phyloP scores from a whole-genome alignment of 2,329 filamentous ascomycete genomes.

The Rasamsonia emersonii region DNA sequence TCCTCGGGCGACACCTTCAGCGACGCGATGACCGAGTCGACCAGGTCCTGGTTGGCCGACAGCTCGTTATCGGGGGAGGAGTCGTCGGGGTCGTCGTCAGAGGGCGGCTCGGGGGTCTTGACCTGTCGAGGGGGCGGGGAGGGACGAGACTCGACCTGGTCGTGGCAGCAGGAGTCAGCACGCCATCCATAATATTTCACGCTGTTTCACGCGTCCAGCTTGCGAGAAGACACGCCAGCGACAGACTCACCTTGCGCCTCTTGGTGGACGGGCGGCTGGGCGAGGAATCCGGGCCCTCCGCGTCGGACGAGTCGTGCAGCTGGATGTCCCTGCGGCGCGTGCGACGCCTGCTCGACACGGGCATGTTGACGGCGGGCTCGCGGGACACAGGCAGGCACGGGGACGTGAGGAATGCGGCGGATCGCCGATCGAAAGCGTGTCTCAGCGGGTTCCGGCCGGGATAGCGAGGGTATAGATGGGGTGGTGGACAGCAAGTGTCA shows the following conservation, averaged over 20 bases:
- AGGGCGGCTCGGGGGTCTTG: slow-evolving; percentile 26
- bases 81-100: slow-evolving; percentile 33
- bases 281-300: slow-evolving; percentile 39
- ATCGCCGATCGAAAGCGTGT: too few relatives aligned
- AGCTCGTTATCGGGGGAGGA: slow-evolving; percentile 34
- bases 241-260: slow-evolving; percentile 38
- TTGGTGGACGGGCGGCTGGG: slow-evolving; percentile 39
- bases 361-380: slow-evolving; percentile 24
- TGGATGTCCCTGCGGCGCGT: slow-evolving; percentile 38
- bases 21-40: slow-evolving; percentile 41
- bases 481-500: too few relatives aligned
- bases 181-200: slow-evolving; percentile 3
- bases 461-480: too few relatives aligned
- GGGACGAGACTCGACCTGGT: slow-evolving; percentile 24
- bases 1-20: slow-evolving; percentile 36
- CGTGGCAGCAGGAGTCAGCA: slow-evolving; percentile 5
- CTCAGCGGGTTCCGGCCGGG: too few relatives aligned
- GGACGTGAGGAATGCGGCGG: too few relatives aligned
- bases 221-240: neutral
- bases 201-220: too few relatives aligned
- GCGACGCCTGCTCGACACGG: slow-evolving; percentile 36
- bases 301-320: slow-evolving; percentile 37
- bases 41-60: slow-evolving; percentile 35
- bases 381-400: slow-evolving; percentile 6
- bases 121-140: slow-evolving; percentile 23